Evolutionary conservation across 202 grass and related monocot genomes (phyloP), one percentile per base, ranked within the genome.

Genomic region (Setaria viridis): DNA sequence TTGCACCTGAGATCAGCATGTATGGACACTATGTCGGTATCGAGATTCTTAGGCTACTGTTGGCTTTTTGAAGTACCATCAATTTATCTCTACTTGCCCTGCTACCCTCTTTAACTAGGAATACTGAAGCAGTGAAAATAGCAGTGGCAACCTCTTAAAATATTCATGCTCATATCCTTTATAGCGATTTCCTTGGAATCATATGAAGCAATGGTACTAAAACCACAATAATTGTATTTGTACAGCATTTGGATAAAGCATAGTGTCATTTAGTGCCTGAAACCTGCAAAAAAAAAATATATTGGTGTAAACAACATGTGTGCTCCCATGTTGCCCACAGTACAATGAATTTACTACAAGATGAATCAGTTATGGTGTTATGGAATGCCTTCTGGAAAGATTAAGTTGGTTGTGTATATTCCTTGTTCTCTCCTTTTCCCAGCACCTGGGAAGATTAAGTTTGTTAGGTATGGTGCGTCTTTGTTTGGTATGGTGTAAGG

Each of bases 401-500:
- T 11, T 65, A 30, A 69, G 25, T 45, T 29, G 14, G 82, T 47
- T 69, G 62, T 70, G 41, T 3, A 53, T 25, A 6, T 45, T 37
- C 35, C 13, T 70, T 41, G 7, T 48, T 57, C 59, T 76, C 15
- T 35, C 9, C 14, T 6, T 53, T 53, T 53, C 50, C 50, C 50
- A 53, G 13, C 50, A 16, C 16, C 14, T 3, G 15, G 16, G 50
- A 14, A 53, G 13, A 25, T 25, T 25, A 16, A 53, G 12, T 93
- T 89, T 48, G 84, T 78, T 60, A 88, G 93, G 76, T 98, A 98
- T 41, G 72, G 68, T 51, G 62, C 5, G 5, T 41, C 39, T 41
- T 48, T 46, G 43, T 9, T 46, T 6, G 43, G 43, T 46, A 46
- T 46, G 43, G 46, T 76, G 20, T 95, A 25, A 25, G 88, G 81